phyloP scores from a whole-genome alignment of 495 filamentous ascomycete genomes.

The Xylaria acuta region DNA sequence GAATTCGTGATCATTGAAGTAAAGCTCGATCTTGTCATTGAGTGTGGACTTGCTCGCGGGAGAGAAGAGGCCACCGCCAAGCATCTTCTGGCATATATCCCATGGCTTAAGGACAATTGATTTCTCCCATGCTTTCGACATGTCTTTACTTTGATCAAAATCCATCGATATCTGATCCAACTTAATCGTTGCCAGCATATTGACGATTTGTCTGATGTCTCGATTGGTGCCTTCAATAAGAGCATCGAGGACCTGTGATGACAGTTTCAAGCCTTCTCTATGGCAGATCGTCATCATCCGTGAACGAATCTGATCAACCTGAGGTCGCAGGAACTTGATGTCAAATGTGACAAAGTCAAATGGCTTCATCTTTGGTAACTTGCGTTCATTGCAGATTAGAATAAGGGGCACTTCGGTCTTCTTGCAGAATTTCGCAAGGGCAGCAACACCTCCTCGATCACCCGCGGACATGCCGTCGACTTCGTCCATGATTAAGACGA shows the following conservation, averaged over 20 bases:
- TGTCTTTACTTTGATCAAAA: conserved; percentile 82
- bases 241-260: conserved; percentile 85
- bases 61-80: conserved; percentile 85
- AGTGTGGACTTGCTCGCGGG: conserved; percentile 79
- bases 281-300: conserved; percentile 93
- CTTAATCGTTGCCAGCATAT: conserved; percentile 95
- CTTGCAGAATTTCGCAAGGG: conserved; percentile 90
- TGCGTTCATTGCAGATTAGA: conserved; percentile 95
- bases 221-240: conserved; percentile 93
- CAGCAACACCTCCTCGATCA: conserved; percentile 94
- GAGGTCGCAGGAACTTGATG: conserved; percentile 86
- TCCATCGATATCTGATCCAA: conserved; percentile 79
- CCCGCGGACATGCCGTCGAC: conserved; percentile 99
- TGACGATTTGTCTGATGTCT: conserved; percentile 97
- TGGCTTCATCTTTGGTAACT: conserved; percentile 94
- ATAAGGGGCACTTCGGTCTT: conserved; percentile 96
- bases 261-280: conserved; percentile 86
- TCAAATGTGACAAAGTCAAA: conserved; percentile 87
- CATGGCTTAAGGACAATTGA: conserved; percentile 94
- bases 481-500: conserved; percentile 98
- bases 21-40: conserved; percentile 97
- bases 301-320: conserved; percentile 84
- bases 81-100: conserved; percentile 94
- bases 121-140: conserved; percentile 99
- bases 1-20: conserved; percentile 99